Percentiles rank a stretch among this genome's conserved stretches.
Conservation (phyloP, 2,329 filamentous ascomycete species). For the Aspergillus ustus region DNA sequence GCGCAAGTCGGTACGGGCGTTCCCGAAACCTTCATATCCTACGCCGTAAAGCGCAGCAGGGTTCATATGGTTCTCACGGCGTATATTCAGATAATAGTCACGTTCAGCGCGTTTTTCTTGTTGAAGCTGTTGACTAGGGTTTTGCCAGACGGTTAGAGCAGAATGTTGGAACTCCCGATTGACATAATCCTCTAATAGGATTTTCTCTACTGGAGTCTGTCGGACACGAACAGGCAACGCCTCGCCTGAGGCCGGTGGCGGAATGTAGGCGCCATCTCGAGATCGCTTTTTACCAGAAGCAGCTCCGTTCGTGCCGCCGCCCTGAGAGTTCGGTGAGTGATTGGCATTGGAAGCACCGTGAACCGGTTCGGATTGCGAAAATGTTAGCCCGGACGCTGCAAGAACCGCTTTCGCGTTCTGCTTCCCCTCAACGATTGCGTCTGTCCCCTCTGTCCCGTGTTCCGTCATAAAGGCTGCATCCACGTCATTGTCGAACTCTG, state of each 20-base stretch:
- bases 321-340: constrained; percentile 29
- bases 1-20: constrained; percentile 76
- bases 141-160: constrained; percentile 56
- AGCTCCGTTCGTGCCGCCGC: constrained; percentile 53
- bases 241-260: constrained; percentile 41
- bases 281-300: constrained; percentile 62
- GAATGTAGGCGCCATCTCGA: constrained; percentile 61
- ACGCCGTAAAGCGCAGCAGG: constrained; percentile 65
- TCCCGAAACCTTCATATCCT: constrained; percentile 88
- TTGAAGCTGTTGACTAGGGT: constrained; percentile 61
- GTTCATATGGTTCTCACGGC: constrained; percentile 62
- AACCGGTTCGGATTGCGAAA: constrained; percentile 33
- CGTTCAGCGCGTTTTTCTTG: constrained; percentile 69
- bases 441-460: constrained; percentile 37
- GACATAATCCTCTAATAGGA: constrained; percentile 67
- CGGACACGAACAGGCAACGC: constrained; percentile 40
- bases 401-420: constrained; percentile 64
- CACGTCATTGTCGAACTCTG: constrained; percentile 27
- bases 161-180: constrained; percentile 66
- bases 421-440: constrained; percentile 62
- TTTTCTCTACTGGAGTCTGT: constrained; percentile 52
- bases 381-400: constrained; percentile 53
- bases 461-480: constrained; percentile 28
- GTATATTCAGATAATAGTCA: constrained; percentile 69
- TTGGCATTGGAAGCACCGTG: constrained; percentile 36